Evolutionary conservation across 345 rosid species (phyloP), one percentile per base, ranked within the genome.

Genomic region (Bruguiera sexangula): DNA sequence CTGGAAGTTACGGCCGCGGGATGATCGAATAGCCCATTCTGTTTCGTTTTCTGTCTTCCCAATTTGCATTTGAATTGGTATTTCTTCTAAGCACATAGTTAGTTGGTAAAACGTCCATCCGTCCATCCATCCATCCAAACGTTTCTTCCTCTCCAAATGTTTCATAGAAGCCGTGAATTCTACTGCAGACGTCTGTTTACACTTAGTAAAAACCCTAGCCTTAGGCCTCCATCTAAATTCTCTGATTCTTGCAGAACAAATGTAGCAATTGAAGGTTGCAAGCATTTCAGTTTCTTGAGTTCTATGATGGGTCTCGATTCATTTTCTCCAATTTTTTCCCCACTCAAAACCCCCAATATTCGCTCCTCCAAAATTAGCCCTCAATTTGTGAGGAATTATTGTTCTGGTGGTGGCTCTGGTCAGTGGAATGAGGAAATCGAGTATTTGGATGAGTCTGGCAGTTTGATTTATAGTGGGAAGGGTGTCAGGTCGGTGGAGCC

Each of bases 361-460:
- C 0, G 20, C 21, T 13, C 71, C 6, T 5, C 24, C 26, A 18
- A 31, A 39, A 20, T 7, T 1, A 19, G 31, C 55, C 27, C 21
- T 60, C 19, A 10, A 58, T 73, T 66, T 46, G 5, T 61, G 26
- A 88, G 96, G 69, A 81, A 73, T 59, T 90, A 86, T 67, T 82
- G 89, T 73, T 79, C 88, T 51, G 87, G 71, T 74, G 86, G 68
- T 78, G 87, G 70, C 53, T 74, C 79, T 57, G 72, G 82, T 59
- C 79, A 73, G 75, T 92, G 99, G 96, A 89, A 93, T 11, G 97
- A 86, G 75, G 96, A 96, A 19, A 79, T 90, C 7, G 87, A 96
- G 82, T 96, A 96, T 81, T 82, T 92, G 63, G 99, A 95, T 72
- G 99, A 95, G 66, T 87, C 96, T 0, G 99, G 99, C 37, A 81